A percentile compares a stretch with the other conserved stretches of the same genome.
Evolutionary conservation across 2,329 filamentous ascomycete species (phyloP).

Genomic region (Ploettnerulaceae sp.): DNA sequence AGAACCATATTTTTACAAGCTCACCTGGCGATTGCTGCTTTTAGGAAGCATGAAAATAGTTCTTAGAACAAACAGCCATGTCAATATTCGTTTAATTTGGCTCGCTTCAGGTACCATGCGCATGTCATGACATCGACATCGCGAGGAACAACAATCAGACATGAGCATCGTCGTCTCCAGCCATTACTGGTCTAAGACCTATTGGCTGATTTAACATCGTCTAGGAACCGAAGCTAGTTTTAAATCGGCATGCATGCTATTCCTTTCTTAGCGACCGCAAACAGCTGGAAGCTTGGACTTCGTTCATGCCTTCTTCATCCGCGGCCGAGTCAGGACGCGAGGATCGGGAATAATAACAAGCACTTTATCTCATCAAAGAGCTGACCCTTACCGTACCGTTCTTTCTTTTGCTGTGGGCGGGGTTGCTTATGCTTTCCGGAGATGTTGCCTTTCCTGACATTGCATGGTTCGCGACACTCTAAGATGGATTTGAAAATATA

Average conservation of each 20-base stretch:
- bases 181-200: constrained; percentile 9
- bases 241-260: constrained; percentile 28
- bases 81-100: constrained; percentile 20
- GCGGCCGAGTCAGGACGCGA: constrained; percentile 14
- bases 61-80: constrained; percentile 17
- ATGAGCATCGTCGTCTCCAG: constrained; percentile 19
- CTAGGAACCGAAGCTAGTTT: constrained; percentile 18
- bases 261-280: constrained; percentile 10
- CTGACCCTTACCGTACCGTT: not conserved
- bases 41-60: constrained; percentile 19
- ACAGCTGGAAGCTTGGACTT: constrained; percentile 20
- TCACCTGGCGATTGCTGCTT: constrained; percentile 15
- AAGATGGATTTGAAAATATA: too few relatives aligned
- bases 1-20: not conserved
- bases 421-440: constrained; percentile 9
- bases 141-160: constrained; percentile 1
- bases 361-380: constrained; percentile 1
- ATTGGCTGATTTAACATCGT: constrained; percentile 10
- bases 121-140: not conserved
- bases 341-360: too few relatives aligned
- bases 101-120: not conserved
- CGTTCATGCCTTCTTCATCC: constrained; percentile 12
- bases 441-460: not conserved
- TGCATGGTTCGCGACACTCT: too few relatives aligned
- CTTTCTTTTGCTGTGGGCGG: constrained; percentile 16